phyloP scores from a whole-genome alignment of 148 eudicot species.

The Cornus kousa region DNA sequence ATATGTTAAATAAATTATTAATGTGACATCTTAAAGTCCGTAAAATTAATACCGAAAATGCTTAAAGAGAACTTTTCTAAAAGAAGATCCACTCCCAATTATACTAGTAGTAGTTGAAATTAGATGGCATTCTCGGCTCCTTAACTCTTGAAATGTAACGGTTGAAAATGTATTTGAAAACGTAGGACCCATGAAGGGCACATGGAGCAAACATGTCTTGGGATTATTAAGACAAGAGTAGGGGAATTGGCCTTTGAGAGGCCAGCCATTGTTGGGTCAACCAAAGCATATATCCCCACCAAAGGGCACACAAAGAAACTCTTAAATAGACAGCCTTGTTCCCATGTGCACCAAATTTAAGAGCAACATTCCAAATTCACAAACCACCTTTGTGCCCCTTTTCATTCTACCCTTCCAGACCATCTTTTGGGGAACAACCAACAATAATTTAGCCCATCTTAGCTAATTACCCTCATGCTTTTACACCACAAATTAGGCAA shows the following conservation, averaged over 20 bases:
- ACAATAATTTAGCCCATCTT: no score
- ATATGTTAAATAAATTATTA: no score
- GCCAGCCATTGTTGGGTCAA: slow-evolving; percentile 52
- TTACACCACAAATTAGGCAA: no score
- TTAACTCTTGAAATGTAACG: slow-evolving; percentile 10
- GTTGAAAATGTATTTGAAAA: background rate
- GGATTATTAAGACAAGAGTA: slow-evolving; percentile 66
- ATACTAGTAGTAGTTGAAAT: slow-evolving; percentile 7
- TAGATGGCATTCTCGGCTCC: background rate
- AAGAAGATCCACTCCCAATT: no score
- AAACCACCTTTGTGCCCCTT: slow-evolving; percentile 24
- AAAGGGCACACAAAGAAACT: slow-evolving; percentile 31
- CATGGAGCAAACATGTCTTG: slow-evolving; percentile 54
- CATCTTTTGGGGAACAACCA: slow-evolving; percentile 19
- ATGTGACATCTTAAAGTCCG: no score
- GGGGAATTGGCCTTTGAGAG: slow-evolving; percentile 28
- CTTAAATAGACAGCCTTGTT: slow-evolving; percentile 41
- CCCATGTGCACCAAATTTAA: slow-evolving; percentile 62
- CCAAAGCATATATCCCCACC: slow-evolving; percentile 50
- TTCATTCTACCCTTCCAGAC: slow-evolving; percentile 7
- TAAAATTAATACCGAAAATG: no score
- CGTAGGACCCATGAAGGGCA: slow-evolving; percentile 42
- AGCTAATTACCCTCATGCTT: no score
- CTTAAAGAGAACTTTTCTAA: no score
- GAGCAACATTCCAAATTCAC: slow-evolving; percentile 51